These are phyloP conservation scores for Antarctomyces pellizariae DNA, from an alignment of 495 filamentous ascomycete species.

Conservation along the genomic window DNA sequence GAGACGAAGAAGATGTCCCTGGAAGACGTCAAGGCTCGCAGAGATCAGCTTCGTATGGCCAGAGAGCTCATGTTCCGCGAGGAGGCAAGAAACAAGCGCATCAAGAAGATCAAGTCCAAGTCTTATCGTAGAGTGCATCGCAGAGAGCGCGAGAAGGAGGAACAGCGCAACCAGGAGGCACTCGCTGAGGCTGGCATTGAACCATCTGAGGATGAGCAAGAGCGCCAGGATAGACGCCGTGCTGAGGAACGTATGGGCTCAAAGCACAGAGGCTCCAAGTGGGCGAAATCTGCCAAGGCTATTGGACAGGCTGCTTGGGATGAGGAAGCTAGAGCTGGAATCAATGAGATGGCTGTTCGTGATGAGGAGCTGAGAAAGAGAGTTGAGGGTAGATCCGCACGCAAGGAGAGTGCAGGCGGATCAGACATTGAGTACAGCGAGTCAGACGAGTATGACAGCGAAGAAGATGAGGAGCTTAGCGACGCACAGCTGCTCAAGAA, in stretches of 20 bases:
- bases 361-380: conserved; percentile 70
- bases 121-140: conserved; percentile 78
- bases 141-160: conserved; percentile 52
- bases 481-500: conserved; percentile 34
- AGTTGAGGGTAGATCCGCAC: conserved; percentile 51
- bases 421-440: conserved; percentile 25
- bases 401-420: conserved; percentile 28
- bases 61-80: conserved; percentile 83
- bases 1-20: conserved; percentile 38
- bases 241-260: conserved; percentile 77
- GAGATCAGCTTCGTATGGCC: conserved; percentile 51
- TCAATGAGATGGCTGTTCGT: conserved; percentile 59
- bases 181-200: conserved; percentile 42
- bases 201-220: conserved; percentile 51
- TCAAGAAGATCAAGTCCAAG: conserved; percentile 98
- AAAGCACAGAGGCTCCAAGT: conserved; percentile 77
- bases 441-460: conserved; percentile 26
- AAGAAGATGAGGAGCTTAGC: conserved; percentile 23
- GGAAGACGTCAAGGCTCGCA: conserved; percentile 49
- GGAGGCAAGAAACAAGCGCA: conserved; percentile 63
- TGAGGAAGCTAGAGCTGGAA: conserved; percentile 50
- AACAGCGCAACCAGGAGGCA: conserved; percentile 45
- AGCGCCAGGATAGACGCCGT: conserved; percentile 52
- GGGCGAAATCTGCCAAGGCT: conserved; percentile 74
- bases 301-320: conserved; percentile 63